Conservation (phyloP, 2,329 filamentous ascomycete species). For the Exophiala mesophila region DNA sequence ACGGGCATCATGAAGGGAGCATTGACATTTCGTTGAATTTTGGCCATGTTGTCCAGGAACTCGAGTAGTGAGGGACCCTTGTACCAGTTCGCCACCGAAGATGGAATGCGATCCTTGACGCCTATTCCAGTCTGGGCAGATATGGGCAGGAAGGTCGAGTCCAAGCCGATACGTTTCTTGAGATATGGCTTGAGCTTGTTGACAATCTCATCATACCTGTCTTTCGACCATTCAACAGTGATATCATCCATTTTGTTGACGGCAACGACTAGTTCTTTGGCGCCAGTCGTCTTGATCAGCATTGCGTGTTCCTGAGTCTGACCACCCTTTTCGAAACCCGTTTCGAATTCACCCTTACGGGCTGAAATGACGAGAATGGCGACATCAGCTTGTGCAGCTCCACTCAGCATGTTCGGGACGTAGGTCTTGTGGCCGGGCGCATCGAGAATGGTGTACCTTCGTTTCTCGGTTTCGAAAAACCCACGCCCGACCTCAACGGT, state of each 20-base stretch:
- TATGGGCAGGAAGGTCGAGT: slow-evolving; percentile 93
- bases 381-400: slow-evolving; percentile 86
- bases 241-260: slow-evolving; percentile 99
- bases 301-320: slow-evolving; percentile 98
- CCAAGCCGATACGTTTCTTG: slow-evolving; percentile 63
- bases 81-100: slow-evolving; percentile 75
- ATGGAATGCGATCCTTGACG: slow-evolving; percentile 82
- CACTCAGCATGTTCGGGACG: slow-evolving; percentile 96
- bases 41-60: slow-evolving; percentile 89
- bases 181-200: slow-evolving; percentile 83
- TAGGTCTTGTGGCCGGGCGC: slow-evolving; percentile 97
- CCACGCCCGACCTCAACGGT: slow-evolving; percentile 95
- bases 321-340: slow-evolving; percentile 88
- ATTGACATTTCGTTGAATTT: slow-evolving; percentile 91
- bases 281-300: slow-evolving; percentile 95
- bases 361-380: slow-evolving; percentile 94
- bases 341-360: slow-evolving; percentile 97
- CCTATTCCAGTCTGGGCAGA: slow-evolving; percentile 80
- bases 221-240: slow-evolving; percentile 93
- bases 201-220: slow-evolving; percentile 87
- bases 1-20: slow-evolving; percentile 99
- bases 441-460: slow-evolving; percentile 92
- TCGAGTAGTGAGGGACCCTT: slow-evolving; percentile 86
- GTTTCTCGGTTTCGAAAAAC: slow-evolving; percentile 95
- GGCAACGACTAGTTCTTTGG: slow-evolving; percentile 89